Evolutionary conservation across 768 basidiomycete genomes (phyloP).

Genomic region (Chalciporus chontae): DNA sequence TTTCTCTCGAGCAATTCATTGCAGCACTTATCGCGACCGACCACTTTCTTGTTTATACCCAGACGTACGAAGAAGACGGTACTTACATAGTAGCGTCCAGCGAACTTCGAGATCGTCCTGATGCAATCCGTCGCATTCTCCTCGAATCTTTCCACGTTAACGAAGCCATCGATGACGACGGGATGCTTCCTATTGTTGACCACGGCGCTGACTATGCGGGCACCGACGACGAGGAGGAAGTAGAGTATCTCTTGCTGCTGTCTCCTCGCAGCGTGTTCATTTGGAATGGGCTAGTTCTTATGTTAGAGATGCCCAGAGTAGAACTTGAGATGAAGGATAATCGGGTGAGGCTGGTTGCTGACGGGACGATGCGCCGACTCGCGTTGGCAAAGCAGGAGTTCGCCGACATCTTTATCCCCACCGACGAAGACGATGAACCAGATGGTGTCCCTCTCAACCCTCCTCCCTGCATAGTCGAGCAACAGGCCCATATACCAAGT

Average conservation of each 20-base stretch:
- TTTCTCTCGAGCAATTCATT: slow-evolving; percentile 78
- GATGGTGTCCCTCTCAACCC: slow-evolving; percentile 40
- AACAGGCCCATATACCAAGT: slow-evolving; percentile 85
- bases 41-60: slow-evolving; percentile 93
- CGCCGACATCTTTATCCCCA: slow-evolving; percentile 54
- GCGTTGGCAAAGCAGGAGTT: slow-evolving; percentile 76
- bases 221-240: slow-evolving; percentile 53
- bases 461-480: slow-evolving; percentile 60
- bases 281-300: slow-evolving; percentile 88
- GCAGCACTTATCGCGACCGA: slow-evolving; percentile 74
- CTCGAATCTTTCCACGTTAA: slow-evolving; percentile 81
- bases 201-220: slow-evolving; percentile 36
- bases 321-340: slow-evolving; percentile 84
- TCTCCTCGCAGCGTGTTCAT: slow-evolving; percentile 84
- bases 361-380: slow-evolving; percentile 79
- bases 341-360: slow-evolving; percentile 88
- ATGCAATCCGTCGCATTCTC: slow-evolving; percentile 75
- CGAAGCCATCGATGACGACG: slow-evolving; percentile 53
- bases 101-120: slow-evolving; percentile 70
- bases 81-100: slow-evolving; percentile 85
- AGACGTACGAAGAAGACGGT: slow-evolving; percentile 82
- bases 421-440: slow-evolving; percentile 61
- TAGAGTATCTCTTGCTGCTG: slow-evolving; percentile 78
- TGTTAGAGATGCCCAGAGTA: slow-evolving; percentile 69
- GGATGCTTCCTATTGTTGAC: slow-evolving; percentile 40